Evolutionary conservation across 2,329 filamentous ascomycete genomes (phyloP).

Genomic region (Monilinia aucupariae): DNA sequence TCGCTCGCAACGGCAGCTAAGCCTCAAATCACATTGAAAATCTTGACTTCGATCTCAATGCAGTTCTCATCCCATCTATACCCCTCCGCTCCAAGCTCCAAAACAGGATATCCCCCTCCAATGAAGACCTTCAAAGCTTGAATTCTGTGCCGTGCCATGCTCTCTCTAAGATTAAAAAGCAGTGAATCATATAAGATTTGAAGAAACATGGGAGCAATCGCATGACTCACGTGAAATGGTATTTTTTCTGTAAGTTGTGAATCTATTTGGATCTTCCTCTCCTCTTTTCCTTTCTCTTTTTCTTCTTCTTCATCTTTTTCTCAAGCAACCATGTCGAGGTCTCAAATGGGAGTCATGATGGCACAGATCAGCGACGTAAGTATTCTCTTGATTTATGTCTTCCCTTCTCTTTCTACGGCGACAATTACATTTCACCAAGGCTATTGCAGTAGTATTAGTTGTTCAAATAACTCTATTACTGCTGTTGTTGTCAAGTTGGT

Average conservation of each 20-base stretch:
- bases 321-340: neutral
- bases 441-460: neutral
- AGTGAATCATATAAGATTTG: neutral
- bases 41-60: neutral
- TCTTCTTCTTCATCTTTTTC: neutral
- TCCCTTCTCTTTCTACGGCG: neutral
- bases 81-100: neutral
- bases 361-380: neutral
- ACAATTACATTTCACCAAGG: neutral
- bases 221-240: neutral
- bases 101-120: neutral
- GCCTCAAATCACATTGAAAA: neutral
- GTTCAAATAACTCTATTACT: neutral
- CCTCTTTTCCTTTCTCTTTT: neutral
- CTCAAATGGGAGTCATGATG: neutral
- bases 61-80: neutral
- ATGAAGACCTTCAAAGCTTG: neutral
- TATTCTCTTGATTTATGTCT: neutral
- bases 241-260: neutral
- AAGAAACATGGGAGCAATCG: neutral
- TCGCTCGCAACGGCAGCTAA: too few relatives aligned
- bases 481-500: neutral
- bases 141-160: neutral
- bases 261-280: neutral
- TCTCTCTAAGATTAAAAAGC: neutral